Evolutionary conservation across 768 basidiomycete genomes (phyloP).

Genomic region (Boletales sp.): DNA sequence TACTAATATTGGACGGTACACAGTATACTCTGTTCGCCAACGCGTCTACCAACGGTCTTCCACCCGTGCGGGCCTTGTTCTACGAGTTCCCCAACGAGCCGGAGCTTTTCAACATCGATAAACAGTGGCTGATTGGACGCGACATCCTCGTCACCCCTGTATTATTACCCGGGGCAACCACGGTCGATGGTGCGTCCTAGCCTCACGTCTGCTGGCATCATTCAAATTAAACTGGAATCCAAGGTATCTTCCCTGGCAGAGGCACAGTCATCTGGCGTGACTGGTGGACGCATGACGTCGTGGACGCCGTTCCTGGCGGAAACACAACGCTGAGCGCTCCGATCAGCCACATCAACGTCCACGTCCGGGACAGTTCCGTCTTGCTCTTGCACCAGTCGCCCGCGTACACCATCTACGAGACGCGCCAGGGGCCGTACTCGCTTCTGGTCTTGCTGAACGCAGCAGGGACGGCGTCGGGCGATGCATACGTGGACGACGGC

Average conservation of each 20-base stretch:
- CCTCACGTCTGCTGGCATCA: not conserved
- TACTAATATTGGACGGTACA: slow-evolving; percentile 1
- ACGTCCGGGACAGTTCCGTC: slow-evolving; percentile 64
- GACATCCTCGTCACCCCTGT: slow-evolving; percentile 78
- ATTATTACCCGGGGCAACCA: slow-evolving; percentile 60
- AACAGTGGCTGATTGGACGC: slow-evolving; percentile 69
- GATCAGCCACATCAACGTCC: slow-evolving; percentile 72
- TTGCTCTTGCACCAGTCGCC: slow-evolving; percentile 61
- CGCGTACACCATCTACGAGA: slow-evolving; percentile 66
- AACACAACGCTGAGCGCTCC: slow-evolving; percentile 59
- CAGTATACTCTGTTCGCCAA: slow-evolving; percentile 75
- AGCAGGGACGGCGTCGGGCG: slow-evolving; percentile 51
- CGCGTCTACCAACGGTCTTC: slow-evolving; percentile 59
- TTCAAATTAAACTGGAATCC: not conserved
- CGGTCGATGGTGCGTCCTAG: slow-evolving; percentile 52
- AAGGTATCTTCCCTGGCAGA: slow-evolving; percentile 44
- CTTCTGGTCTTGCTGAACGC: slow-evolving; percentile 55
- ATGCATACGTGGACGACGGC: slow-evolving; percentile 70
- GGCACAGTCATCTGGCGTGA: slow-evolving; percentile 62
- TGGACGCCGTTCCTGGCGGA: slow-evolving; percentile 39
- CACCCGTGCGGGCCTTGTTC: slow-evolving; percentile 72
- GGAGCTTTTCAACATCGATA: slow-evolving; percentile 56
- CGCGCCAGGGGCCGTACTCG: slow-evolving; percentile 56
- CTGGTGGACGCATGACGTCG: slow-evolving; percentile 64
- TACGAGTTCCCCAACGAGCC: slow-evolving; percentile 74